A percentile compares a stretch with the other conserved stretches of the same genome.
phyloP scores from a whole-genome alignment of 345 rosid species.

The Arabidopsis arenosa region DNA sequence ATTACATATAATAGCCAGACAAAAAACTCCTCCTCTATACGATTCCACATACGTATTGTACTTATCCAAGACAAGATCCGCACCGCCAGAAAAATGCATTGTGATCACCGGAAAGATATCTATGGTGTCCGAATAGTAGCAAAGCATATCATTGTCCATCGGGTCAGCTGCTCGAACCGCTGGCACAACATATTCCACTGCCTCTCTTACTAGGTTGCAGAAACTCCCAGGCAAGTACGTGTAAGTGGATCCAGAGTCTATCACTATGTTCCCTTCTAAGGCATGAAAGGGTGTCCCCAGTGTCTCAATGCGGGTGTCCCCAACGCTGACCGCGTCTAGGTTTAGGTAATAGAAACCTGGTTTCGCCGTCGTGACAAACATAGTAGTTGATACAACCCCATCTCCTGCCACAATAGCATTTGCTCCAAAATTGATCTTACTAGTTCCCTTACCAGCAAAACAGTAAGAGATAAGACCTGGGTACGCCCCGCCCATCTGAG shows the following conservation, averaged over 20 bases:
- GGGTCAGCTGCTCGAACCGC: neutral
- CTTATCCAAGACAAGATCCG: slow-evolving; percentile 6
- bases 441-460: slow-evolving; percentile 18
- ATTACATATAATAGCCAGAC: neutral
- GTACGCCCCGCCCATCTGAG: slow-evolving; percentile 15
- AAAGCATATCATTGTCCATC: neutral
- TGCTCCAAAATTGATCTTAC: slow-evolving; percentile 19
- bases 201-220: slow-evolving; percentile 11
- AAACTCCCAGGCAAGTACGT: slow-evolving; percentile 6
- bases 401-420: slow-evolving; percentile 28
- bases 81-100: neutral
- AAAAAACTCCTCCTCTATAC: neutral
- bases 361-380: neutral
- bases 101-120: neutral
- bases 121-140: neutral
- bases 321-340: slow-evolving; percentile 31
- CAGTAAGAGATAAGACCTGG: slow-evolving; percentile 31
- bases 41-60: neutral
- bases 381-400: neutral
- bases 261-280: slow-evolving; percentile 1
- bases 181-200: neutral
- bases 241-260: slow-evolving; percentile 28
- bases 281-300: slow-evolving; percentile 28
- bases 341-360: slow-evolving; percentile 12
- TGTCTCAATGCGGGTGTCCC: slow-evolving; percentile 1